These are phyloP conservation scores for Ceratobasidium sp. DNA, from an alignment of 1,284 basidiomycete genomes.

Conservation along the genomic window DNA sequence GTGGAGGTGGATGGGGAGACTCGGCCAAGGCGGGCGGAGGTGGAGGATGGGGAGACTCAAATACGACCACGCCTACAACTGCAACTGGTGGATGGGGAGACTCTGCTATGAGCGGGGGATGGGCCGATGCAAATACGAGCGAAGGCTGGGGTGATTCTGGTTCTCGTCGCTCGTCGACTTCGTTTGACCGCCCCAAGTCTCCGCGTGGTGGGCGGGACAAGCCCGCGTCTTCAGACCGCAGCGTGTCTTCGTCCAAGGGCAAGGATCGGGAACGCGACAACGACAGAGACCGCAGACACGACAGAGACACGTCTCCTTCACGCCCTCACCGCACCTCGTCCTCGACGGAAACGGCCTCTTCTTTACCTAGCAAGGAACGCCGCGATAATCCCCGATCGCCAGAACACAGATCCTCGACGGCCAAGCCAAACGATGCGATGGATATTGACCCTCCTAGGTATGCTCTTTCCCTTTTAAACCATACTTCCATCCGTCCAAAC, in stretches of 20 bases:
- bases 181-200: conserved; percentile 8
- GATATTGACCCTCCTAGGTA: conserved; percentile 24
- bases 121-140: background rate
- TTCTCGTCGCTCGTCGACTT: conserved; percentile 2
- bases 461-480: background rate
- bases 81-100: background rate
- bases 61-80: no score
- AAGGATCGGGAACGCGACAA: conserved; percentile 10
- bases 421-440: background rate
- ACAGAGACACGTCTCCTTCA: background rate
- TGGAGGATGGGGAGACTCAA: conserved; percentile 14
- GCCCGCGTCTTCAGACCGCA: no score
- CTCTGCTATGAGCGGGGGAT: background rate
- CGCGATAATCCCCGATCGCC: background rate
- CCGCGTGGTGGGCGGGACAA: no score
- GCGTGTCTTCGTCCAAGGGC: background rate
- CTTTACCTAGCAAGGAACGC: background rate
- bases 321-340: background rate
- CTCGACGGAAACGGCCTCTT: background rate
- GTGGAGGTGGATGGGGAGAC: background rate
- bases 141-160: conserved; percentile 17
- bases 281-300: conserved; percentile 8
- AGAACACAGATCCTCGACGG: background rate
- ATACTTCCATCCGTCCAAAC: no score
- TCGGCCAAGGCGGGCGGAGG: no score